Percentiles rank a stretch among this genome's conserved stretches.
Conservation (phyloP, 2,329 filamentous ascomycete species). For the Teratosphaeria gauchensis region DNA sequence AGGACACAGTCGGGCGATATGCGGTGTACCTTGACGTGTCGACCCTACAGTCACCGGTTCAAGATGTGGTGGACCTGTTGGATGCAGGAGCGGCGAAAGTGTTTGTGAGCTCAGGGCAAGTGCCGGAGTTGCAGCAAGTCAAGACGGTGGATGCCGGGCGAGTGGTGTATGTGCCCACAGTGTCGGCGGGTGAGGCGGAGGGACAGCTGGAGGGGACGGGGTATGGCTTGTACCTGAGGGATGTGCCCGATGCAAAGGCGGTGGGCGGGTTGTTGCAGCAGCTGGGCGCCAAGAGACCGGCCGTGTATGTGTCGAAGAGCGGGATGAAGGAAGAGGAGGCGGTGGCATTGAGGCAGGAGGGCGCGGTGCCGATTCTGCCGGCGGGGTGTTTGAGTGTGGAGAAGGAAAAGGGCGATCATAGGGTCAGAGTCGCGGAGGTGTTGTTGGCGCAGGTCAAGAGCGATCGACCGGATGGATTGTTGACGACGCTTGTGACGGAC, state of each 20-base stretch:
- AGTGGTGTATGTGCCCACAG: conserved; percentile 41
- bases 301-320: conserved; percentile 42
- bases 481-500: conserved; percentile 85
- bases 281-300: conserved; percentile 39
- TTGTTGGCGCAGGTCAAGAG: conserved; percentile 67
- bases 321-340: conserved; percentile 31
- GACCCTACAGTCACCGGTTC: conserved; percentile 49
- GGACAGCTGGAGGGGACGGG: conserved; percentile 35
- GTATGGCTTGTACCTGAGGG: conserved; percentile 36
- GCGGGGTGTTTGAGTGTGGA: conserved; percentile 61
- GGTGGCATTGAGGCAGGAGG: conserved; percentile 33
- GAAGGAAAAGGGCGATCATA: conserved; percentile 45
- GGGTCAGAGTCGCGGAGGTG: conserved; percentile 59
- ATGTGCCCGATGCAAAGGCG: conserved; percentile 29
- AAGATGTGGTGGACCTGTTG: conserved; percentile 70
- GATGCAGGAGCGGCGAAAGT: conserved; percentile 78
- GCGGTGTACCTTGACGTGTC: conserved; percentile 69
- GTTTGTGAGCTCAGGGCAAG: conserved; percentile 65
- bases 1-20: conserved; percentile 46
- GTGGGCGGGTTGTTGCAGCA: conserved; percentile 40
- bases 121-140: conserved; percentile 45
- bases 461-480: conserved; percentile 72
- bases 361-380: conserved; percentile 62
- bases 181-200: conserved; percentile 36
- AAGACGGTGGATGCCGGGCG: conserved; percentile 46